Evolutionary conservation across 73 alveolate genomes (phyloP).

Genomic region (Paramecium sexaurelia): DNA sequence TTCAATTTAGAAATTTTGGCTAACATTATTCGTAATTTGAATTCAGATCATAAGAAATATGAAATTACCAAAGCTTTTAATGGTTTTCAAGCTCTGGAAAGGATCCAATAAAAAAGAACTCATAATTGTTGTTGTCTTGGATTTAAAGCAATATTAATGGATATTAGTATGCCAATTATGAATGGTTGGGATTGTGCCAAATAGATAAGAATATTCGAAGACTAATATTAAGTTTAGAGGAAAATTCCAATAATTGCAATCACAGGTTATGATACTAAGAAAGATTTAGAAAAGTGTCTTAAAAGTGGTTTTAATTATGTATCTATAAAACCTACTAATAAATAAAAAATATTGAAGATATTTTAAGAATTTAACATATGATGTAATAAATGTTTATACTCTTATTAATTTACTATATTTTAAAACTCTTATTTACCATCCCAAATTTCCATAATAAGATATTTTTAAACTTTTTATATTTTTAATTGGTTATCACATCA

Average conservation of each 20-base stretch:
- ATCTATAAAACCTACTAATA: not conserved
- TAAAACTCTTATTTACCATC: not conserved
- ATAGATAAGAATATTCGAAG: not conserved
- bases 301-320: not conserved
- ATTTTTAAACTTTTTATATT: no score
- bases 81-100: constrained; percentile 28
- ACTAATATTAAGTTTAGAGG: not conserved
- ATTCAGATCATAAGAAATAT: not conserved
- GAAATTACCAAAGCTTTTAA: not conserved
- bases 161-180: constrained; percentile 51
- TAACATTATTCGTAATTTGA: not conserved
- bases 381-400: not conserved
- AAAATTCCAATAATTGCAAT: constrained; percentile 19
- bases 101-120: not conserved
- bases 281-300: not conserved
- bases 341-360: not conserved
- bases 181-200: constrained; percentile 51
- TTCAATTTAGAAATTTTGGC: not conserved
- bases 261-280: not conserved
- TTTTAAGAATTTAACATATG: not conserved
- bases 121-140: constrained; percentile 28
- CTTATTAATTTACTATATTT: not conserved
- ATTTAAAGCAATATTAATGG: constrained; percentile 31
- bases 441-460: not conserved
- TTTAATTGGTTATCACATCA: no score